Conservation (phyloP, 192 early-diverging fungal species). For the Coemansia sp. region DNA sequence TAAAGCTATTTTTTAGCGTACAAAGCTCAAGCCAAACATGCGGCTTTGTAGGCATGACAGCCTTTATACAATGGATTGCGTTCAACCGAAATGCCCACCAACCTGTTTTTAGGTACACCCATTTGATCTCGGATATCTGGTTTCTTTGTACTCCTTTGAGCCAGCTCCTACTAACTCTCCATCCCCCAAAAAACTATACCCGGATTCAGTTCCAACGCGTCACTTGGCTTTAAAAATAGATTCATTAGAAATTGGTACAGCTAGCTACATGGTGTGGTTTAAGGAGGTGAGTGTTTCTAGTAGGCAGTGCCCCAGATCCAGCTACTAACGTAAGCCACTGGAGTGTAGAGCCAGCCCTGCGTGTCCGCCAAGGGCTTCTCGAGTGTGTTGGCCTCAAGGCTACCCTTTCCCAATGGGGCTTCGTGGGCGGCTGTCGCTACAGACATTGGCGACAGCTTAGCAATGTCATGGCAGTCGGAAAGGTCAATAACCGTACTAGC, state of each 20-base stretch:
- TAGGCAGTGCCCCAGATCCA: slow-evolving; percentile 11
- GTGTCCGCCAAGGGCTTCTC: not conserved
- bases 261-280: not conserved
- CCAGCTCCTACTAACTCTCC: not conserved
- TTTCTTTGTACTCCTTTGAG: not conserved
- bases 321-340: slow-evolving; percentile 4
- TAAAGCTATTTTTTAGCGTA: not conserved
- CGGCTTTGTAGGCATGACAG: not conserved
- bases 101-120: not conserved
- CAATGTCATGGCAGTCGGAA: not conserved
- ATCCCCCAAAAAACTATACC: not conserved
- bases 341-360: slow-evolving; percentile 4
- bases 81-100: not conserved
- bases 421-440: not conserved
- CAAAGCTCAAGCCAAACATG: not conserved
- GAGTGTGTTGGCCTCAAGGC: not conserved
- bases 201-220: not conserved
- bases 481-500: slow-evolving; percentile 13
- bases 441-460: not conserved
- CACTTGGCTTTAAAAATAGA: not conserved
- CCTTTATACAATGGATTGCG: not conserved
- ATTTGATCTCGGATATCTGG: not conserved
- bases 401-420: not conserved
- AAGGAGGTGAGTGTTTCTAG: not conserved
- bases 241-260: not conserved